phyloP scores from a whole-genome alignment of 306 rosid species.

The Senna siamea region DNA sequence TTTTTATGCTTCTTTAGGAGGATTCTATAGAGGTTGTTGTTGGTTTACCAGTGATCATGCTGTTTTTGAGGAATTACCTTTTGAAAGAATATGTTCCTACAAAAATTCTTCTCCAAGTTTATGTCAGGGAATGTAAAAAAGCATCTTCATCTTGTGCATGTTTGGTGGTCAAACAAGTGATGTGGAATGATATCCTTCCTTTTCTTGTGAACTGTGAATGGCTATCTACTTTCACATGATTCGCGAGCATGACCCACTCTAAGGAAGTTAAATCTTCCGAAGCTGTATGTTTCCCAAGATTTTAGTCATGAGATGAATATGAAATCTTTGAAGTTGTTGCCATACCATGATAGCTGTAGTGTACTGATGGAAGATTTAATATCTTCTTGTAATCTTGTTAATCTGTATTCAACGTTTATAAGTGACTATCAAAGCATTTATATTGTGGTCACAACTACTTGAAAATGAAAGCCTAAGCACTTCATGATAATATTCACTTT shows the following conservation, averaged over 20 bases:
- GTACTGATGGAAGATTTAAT: neutral
- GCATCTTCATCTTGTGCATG: slow-evolving; percentile 13
- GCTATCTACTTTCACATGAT: slow-evolving; percentile 23
- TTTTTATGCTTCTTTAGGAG: slow-evolving; percentile 15
- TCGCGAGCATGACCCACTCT: slow-evolving; percentile 30
- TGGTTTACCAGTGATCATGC: slow-evolving; percentile 11
- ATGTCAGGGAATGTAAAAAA: neutral
- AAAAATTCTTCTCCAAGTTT: slow-evolving; percentile 3
- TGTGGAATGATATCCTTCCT: slow-evolving; percentile 19
- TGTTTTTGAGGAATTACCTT: neutral
- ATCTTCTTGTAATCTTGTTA: neutral
- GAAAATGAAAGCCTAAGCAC: neutral
- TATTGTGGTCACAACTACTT: neutral
- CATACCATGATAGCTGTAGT: neutral
- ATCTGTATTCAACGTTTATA: neutral
- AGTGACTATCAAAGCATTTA: neutral
- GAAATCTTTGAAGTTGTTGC: slow-evolving; percentile 18
- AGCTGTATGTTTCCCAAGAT: neutral
- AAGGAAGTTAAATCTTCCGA: slow-evolving; percentile 12
- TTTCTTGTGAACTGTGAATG: neutral
- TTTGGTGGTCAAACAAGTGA: slow-evolving; percentile 19
- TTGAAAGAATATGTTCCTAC: slow-evolving; percentile 7
- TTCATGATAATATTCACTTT: neutral
- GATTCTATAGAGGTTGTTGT: slow-evolving; percentile 12
- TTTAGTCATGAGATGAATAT: slow-evolving; percentile 14